Base-by-base conservation (phyloP, 306 rosid genomes). In the Fragaria vesca region DNA sequence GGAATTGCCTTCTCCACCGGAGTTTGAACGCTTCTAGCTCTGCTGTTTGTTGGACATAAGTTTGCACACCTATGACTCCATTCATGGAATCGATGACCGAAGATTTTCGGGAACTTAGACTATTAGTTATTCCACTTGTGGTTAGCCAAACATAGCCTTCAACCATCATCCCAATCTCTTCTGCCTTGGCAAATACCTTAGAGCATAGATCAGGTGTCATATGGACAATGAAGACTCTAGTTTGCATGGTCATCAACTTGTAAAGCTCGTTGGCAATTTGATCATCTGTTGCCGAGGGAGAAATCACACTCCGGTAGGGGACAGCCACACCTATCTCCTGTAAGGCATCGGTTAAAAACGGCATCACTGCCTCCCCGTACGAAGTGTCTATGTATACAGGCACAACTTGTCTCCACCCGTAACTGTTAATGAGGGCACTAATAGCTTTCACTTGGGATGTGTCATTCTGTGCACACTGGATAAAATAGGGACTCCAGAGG, bases 141-240 rank as follows among this genome's bases (percentile, higher is more conserved):
- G 0, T 28, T 0, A 61, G 11, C 66, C 38, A 61, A 26, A 26
- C 66, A 61, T 61, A 61, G 38, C 66, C 66, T 12, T 61, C 20
- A 61, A 0, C 3, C 66, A 61, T 61, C 66, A 61, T 61, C 10
- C 38, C 66, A 26, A 61, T 26, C 18, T 61, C 66, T 3, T 61
- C 18, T 1, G 38, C 38, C 18, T 61, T 61, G 7, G 3, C 18
- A 26, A 61, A 61, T 61, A 61, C 7, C 8, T 12, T 61, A 61
- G 66, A 24, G 66, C 66, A 61, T 12, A 26, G 77, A 30, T 1
- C 2, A 2, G 65, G 13, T 5, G 55, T 0, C 89, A 86, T 86
- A 66, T 90, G 95, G 4, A 85, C 86, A 57, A 90, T 50, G 57
- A 90, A 90, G 13, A 90, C 90, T 72, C 89, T 78, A 2, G 90